These are phyloP conservation scores for Hypoxylon sp. DNA, from an alignment of 2,329 filamentous ascomycete species.

Conservation along the genomic window DNA sequence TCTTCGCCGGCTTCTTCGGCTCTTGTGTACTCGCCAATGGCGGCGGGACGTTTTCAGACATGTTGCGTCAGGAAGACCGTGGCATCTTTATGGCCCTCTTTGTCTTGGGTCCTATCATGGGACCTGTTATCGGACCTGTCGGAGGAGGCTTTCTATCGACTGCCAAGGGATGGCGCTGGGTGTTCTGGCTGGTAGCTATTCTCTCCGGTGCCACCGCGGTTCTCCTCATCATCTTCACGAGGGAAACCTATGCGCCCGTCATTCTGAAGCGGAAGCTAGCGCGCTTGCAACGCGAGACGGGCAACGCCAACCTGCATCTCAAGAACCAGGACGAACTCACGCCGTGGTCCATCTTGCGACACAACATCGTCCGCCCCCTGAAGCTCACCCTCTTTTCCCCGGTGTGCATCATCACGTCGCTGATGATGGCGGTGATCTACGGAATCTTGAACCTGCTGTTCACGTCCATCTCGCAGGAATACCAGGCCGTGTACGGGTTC, in stretches of 20 bases:
- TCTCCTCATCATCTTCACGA: not conserved
- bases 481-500: conserved; percentile 50
- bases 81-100: no score
- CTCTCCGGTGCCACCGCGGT: not conserved
- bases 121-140: not conserved
- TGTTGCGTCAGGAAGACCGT: no score
- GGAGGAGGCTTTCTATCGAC: not conserved
- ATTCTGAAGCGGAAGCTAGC: not conserved
- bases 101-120: no score
- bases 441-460: conserved; percentile 53
- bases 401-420: conserved; percentile 47
- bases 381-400: conserved; percentile 50
- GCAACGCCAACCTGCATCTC: not conserved
- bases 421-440: conserved; percentile 43
- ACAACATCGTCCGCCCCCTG: conserved; percentile 42
- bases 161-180: not conserved
- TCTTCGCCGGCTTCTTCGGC: not conserved
- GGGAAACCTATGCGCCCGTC: not conserved
- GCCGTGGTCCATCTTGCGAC: conserved; percentile 36
- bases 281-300: not conserved
- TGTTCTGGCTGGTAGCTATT: not conserved
- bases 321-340: not conserved
- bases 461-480: conserved; percentile 53
- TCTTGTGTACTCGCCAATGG: not conserved
- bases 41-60: not conserved